Percentiles rank a stretch among this genome's conserved stretches.
Evolutionary conservation across 768 basidiomycete species (phyloP).

Genomic region (Rhodotorula kratochvilovae): DNA sequence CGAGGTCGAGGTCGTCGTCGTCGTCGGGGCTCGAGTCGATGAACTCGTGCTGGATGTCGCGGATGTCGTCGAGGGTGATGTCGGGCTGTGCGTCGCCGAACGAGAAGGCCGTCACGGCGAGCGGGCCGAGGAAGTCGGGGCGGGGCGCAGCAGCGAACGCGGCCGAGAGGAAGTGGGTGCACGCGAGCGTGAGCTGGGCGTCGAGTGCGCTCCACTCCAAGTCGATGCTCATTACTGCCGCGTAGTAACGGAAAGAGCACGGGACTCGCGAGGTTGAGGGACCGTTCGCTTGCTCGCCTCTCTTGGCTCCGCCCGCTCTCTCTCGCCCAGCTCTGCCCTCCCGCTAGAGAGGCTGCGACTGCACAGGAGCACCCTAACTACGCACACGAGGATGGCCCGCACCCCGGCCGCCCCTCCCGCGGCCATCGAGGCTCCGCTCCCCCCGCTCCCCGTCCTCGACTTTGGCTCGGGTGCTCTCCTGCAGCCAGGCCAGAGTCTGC

Average conservation of each 20-base stretch:
- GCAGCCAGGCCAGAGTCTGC: too few species aligned
- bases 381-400: not conserved
- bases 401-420: not conserved
- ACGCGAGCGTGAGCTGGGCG: conserved; percentile 61
- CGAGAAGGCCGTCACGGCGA: conserved; percentile 76
- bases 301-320: not conserved
- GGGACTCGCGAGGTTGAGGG: not conserved
- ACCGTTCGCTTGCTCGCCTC: not conserved
- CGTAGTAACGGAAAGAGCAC: too few species aligned
- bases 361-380: not conserved
- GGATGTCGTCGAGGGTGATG: conserved; percentile 81
- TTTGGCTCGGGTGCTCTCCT: too few species aligned
- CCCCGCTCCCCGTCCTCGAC: not conserved
- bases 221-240: conserved; percentile 72
- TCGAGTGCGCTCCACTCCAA: conserved; percentile 86
- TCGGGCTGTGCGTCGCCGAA: conserved; percentile 80
- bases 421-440: not conserved
- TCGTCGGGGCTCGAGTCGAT: conserved; percentile 71
- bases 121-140: conserved; percentile 93
- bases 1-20: conserved; percentile 44
- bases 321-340: not conserved
- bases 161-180: conserved; percentile 71
- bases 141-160: conserved; percentile 66
- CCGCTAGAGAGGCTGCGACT: too few species aligned
- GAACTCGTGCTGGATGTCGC: conserved; percentile 92